Percentiles rank a stretch among this genome's conserved stretches.
These are phyloP conservation scores for Paraurostyla sp. DNA, from an alignment of 73 alveolate species.

Conservation along the genomic window DNA sequence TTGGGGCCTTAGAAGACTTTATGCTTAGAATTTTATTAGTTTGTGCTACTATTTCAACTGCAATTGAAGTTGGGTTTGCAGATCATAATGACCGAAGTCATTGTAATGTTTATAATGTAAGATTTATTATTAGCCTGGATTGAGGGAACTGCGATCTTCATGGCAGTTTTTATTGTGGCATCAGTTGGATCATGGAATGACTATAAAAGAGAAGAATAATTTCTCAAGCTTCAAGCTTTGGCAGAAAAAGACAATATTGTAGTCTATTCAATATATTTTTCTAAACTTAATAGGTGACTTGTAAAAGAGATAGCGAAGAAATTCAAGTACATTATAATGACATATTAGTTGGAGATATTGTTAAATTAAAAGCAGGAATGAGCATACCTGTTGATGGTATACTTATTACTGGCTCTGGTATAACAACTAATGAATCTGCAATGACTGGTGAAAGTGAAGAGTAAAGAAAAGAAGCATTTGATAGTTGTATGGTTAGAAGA, in stretches of 20 bases:
- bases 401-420: conserved; percentile 79
- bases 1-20: conserved; percentile 89
- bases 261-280: not conserved
- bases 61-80: conserved; percentile 46
- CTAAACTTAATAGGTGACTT: conserved; percentile 1
- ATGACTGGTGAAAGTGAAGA: conserved; percentile 95
- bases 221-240: conserved; percentile 72
- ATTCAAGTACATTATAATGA: conserved; percentile 71
- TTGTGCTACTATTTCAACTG: conserved; percentile 74
- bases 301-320: conserved; percentile 79
- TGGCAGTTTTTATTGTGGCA: too few species aligned
- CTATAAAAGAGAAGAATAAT: conserved; percentile 83
- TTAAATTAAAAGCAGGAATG: conserved; percentile 80
- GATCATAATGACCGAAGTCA: not conserved
- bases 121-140: conserved; percentile 72
- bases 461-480: conserved; percentile 79
- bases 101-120: conserved; percentile 72
- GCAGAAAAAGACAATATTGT: conserved; percentile 2
- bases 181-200: too few species aligned
- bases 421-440: conserved; percentile 90
- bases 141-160: too few species aligned
- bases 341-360: conserved; percentile 89
- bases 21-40: conserved; percentile 89
- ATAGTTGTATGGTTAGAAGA: conserved; percentile 57
- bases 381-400: conserved; percentile 88